A percentile compares a stretch with the other conserved stretches of the same genome.
Evolutionary conservation across 495 filamentous ascomycete genomes (phyloP).

Genomic region (Penicillium herquei): DNA sequence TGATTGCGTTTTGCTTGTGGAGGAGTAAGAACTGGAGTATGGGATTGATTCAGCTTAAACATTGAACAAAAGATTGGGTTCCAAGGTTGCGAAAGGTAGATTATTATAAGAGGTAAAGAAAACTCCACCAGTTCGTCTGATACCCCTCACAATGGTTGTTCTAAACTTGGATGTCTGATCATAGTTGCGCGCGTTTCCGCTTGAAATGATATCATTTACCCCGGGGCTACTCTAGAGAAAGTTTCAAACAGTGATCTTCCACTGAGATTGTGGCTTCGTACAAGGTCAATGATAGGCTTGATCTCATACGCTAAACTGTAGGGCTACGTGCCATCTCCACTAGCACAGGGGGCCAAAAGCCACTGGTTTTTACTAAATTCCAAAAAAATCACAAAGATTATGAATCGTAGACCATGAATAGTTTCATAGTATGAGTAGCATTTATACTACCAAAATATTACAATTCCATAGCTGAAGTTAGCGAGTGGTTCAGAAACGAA

Average conservation of each 20-base stretch:
- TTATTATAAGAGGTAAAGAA: too few relatives aligned
- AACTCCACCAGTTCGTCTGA: too few relatives aligned
- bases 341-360: not conserved
- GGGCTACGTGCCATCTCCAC: not conserved
- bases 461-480: constrained; percentile 6
- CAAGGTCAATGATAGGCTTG: not conserved
- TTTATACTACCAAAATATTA: not conserved
- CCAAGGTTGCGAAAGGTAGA: too few relatives aligned
- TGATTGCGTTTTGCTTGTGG: not conserved
- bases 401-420: too few relatives aligned
- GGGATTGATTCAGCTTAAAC: too few relatives aligned
- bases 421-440: not conserved
- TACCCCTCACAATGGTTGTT: too few relatives aligned
- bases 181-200: not conserved
- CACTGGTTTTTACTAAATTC: not conserved
- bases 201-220: not conserved
- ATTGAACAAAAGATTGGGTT: too few relatives aligned
- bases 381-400: not conserved
- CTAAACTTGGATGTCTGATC: not conserved
- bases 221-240: too few relatives aligned
- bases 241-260: not conserved
- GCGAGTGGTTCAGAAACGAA: constrained; percentile 14
- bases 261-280: not conserved
- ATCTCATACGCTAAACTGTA: not conserved
- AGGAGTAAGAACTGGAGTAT: too few relatives aligned